Base-by-base conservation (phyloP, 2,329 filamentous ascomycete species). In the Talaromyces sp. region DNA sequence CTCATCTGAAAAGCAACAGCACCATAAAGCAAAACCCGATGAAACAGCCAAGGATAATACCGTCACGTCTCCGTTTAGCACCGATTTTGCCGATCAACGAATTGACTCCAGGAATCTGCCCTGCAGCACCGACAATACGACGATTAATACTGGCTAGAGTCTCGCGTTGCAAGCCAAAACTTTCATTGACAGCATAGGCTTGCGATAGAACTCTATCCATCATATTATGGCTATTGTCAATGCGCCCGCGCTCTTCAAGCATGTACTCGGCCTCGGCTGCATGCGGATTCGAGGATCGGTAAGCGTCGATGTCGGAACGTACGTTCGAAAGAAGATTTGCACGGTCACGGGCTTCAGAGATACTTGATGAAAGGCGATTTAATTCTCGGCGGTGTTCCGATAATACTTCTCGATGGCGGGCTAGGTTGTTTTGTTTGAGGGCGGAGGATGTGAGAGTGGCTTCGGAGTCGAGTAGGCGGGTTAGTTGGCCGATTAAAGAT, bases 181-280 rank as follows among this genome's bases (percentile, higher is more conserved):
- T 92, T 77, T 97, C 91, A 71, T 96, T 95, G 55, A 97, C 91
- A 10, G 93, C 92, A 76, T 99, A 99, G 7, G 94, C 94, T 78
- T 97, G 94, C 70, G 88, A 92, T 60, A 99, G 80, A 35, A 99
- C 91, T 62, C 84, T 89, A 73, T 99, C 94, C 50, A 91, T 88
- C 80, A 96, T 86, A 65, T 85, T 88, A 75, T 97, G 89, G 68
- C 89, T 95, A 71, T 91, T 88, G 70, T 99, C 94, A 69, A 99
- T 85, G 63, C 89, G 84, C 62, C 81, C 79, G 53, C 94, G 84
- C 81, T 99, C 94, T 66, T 89, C 88, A 28, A 99, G 82, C 92
- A 99, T 97, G 78, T 97, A 99, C 61, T 99, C 93, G 48, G 91
- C 91, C 77, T 97, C 94, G 56, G 87, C 89, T 2, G 86, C 85